Evolutionary conservation across 176 grass and related monocot genomes (phyloP), one percentile per base, ranked within the genome.

Genomic region (Aegilops umbellulata): DNA sequence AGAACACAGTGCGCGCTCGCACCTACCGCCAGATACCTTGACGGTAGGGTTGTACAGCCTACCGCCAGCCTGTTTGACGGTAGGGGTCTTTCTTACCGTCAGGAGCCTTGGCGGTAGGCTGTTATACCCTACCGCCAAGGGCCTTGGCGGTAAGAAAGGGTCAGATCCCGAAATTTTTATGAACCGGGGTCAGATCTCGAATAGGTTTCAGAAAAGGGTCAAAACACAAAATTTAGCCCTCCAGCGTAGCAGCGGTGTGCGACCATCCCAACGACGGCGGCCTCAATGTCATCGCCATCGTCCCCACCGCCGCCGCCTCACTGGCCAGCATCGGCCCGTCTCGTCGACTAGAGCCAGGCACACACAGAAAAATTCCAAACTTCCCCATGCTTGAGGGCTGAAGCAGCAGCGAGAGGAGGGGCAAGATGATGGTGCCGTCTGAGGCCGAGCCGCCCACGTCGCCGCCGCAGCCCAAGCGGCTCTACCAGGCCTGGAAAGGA

Each of bases 401-500:
- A 36, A 53, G 57, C 77, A 55, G 80, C 39, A 32, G 60, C 29
- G 1, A 68, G 32, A 66, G 20, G 68, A 84, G 17, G 27, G n/a
- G 8, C 32, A 61, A 17, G 82, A 63, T 36, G 80, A 87, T 80
- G 84, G 49, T 20, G 80, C 19, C 84, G 4, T 70, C 80, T 0
- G 61, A 30, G 15, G 30, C 22, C 26, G 68, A 85, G 36, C 64
- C 32, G 3, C 3, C 39, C 3, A 4, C 5, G 14, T 22, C 36
- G 51, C 29, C 69, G 34, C 32, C 7, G 3, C 51, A 78, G 65
- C 64, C 82, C 8, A 88, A 44, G 86, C 79, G 76, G 79, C 76
- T 92, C 22, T 95, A 92, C 78, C 86, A 90, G 80, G 70, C 69
- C 38, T 95, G 93, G 93, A 90, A 88, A 34, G 93, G 93, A 26